Evolutionary conservation across 2,329 filamentous ascomycete genomes (phyloP).

Genomic region (Massarina eburnea): DNA sequence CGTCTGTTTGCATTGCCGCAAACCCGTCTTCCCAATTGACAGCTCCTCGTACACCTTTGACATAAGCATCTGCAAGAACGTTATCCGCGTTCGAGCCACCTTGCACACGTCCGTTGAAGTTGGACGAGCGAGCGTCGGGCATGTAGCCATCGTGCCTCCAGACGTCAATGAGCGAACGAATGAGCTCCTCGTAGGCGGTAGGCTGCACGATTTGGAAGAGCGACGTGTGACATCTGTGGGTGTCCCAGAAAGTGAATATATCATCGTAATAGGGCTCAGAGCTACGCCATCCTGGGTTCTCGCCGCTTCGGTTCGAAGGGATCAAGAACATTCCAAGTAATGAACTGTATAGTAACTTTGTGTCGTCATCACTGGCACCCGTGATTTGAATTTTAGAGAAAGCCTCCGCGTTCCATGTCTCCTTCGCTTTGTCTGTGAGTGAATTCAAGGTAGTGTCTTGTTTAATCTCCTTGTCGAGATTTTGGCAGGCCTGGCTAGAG

Average conservation of each 20-base stretch:
- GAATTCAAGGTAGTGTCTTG: conserved; percentile 45
- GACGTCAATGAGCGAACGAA: conserved; percentile 68
- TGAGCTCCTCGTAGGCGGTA: conserved; percentile 62
- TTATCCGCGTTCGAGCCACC: conserved; percentile 73
- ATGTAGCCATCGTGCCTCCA: conserved; percentile 66
- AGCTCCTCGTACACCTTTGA: conserved; percentile 65
- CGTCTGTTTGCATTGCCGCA: conserved; percentile 66
- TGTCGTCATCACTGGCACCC: conserved; percentile 57
- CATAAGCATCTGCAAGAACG: conserved; percentile 70
- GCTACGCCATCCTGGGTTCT: conserved; percentile 68
- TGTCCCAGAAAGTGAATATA: conserved; percentile 68
- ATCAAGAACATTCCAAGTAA: conserved; percentile 71
- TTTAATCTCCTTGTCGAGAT: conserved; percentile 60
- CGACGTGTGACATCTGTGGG: conserved; percentile 65
- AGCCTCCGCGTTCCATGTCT: conserved; percentile 63
- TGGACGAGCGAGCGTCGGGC: conserved; percentile 67
- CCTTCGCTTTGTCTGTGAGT: conserved; percentile 52
- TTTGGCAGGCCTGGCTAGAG: conserved; percentile 59
- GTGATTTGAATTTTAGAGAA: conserved; percentile 65
- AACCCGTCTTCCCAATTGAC: conserved; percentile 61
- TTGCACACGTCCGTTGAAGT: conserved; percentile 69
- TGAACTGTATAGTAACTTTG: conserved; percentile 66
- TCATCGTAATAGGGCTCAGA: conserved; percentile 71
- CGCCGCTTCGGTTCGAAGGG: conserved; percentile 69
- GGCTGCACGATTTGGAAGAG: conserved; percentile 69